Conservation (phyloP, 148 eudicot species). For the Camellia sinensis region DNA sequence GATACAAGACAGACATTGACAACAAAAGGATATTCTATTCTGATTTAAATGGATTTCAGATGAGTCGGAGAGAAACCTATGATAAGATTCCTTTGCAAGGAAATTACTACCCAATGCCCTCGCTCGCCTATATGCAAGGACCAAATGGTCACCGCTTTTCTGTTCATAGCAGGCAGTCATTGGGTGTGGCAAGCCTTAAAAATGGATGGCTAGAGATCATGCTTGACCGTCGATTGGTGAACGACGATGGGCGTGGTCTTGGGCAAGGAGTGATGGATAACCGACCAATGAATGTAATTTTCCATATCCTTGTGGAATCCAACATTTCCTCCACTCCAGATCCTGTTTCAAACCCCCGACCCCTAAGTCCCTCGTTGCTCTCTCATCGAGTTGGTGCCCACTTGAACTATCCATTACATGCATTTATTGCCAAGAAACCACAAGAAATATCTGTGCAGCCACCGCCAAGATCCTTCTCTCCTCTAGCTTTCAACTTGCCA, state of each 20-base stretch:
- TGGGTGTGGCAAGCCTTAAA: slow-evolving; percentile 86
- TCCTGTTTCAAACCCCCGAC: slow-evolving; percentile 42
- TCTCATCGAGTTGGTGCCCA: slow-evolving; percentile 77
- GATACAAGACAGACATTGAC: slow-evolving; percentile 79
- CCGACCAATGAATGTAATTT: slow-evolving; percentile 75
- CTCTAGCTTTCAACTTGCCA: slow-evolving; percentile 70
- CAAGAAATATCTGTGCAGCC: slow-evolving; percentile 63
- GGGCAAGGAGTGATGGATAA: slow-evolving; percentile 96
- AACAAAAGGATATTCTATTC: slow-evolving; percentile 73
- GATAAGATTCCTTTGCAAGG: slow-evolving; percentile 95
- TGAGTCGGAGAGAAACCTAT: slow-evolving; percentile 94
- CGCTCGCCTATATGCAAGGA: slow-evolving; percentile 89
- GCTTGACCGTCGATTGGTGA: slow-evolving; percentile 82
- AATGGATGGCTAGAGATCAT: slow-evolving; percentile 89
- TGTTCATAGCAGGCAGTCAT: slow-evolving; percentile 79
- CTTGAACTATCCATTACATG: slow-evolving; percentile 74
- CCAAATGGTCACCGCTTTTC: slow-evolving; percentile 75
- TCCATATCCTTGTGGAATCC: slow-evolving; percentile 73
- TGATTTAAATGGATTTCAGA: slow-evolving; percentile 94
- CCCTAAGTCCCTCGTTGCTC: slow-evolving; percentile 77
- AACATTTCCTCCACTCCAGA: slow-evolving; percentile 57
- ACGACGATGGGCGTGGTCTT: slow-evolving; percentile 94
- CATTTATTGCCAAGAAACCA: slow-evolving; percentile 67
- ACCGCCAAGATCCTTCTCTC: slow-evolving; percentile 67
- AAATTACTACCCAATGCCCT: slow-evolving; percentile 97